Percentiles rank a stretch among this genome's conserved stretches.
phyloP scores from a whole-genome alignment of 805 yeast genomes.

The Saccharomycopsis olivae region DNA sequence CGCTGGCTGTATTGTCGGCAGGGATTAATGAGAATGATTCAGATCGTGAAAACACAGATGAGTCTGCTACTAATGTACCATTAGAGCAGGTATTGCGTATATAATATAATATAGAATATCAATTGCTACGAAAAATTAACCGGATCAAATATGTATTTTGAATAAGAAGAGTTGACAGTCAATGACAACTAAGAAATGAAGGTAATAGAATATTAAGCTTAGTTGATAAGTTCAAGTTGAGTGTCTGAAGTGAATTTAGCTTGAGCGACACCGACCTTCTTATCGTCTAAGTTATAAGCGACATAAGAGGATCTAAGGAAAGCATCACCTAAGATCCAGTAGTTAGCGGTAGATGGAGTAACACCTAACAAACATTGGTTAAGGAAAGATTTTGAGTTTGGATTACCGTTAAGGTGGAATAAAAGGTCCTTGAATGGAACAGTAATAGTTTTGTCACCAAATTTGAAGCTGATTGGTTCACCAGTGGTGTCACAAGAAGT shows the following conservation, averaged over 20 bases:
- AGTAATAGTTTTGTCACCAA: slow-evolving; percentile 44
- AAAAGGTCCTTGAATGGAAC: slow-evolving; percentile 36
- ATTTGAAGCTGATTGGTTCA: slow-evolving; percentile 34
- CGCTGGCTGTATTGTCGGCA: too few species aligned
- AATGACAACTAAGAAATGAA: too few species aligned
- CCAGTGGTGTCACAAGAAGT: slow-evolving; percentile 33
- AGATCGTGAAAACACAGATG: neutral
- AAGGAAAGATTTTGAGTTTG: slow-evolving; percentile 1
- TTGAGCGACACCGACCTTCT: slow-evolving; percentile 36
- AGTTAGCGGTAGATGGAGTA: slow-evolving; percentile 25
- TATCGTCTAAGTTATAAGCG: slow-evolving; percentile 41
- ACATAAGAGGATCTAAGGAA: slow-evolving; percentile 43
- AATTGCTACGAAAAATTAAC: neutral
- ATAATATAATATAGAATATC: too few species aligned
- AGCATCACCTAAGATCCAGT: slow-evolving; percentile 41
- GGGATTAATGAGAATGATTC: too few species aligned
- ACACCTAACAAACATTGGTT: slow-evolving; percentile 38
- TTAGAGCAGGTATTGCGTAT: neutral
- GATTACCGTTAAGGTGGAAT: slow-evolving; percentile 1
- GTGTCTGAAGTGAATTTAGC: slow-evolving; percentile 25
- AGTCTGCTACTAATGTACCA: neutral
- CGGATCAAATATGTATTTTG: neutral
- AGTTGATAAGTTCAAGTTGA: slow-evolving; percentile 16
- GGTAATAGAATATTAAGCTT: too few species aligned
- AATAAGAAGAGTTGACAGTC: too few species aligned